Evolutionary conservation across 257 asterid genomes (phyloP).

Genomic region (Sherardia arvensis): DNA sequence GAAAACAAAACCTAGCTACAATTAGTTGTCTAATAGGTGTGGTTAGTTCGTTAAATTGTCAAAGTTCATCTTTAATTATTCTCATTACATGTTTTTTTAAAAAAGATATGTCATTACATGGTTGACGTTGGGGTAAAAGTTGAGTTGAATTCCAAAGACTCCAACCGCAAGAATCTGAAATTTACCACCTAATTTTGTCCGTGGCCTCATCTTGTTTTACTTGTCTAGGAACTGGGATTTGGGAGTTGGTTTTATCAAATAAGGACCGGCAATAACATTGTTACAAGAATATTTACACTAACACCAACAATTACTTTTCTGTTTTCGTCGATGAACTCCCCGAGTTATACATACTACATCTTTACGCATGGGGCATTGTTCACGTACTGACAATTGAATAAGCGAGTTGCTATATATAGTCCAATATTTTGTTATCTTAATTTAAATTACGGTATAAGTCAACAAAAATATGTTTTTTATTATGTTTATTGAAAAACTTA

Average conservation of each 20-base stretch:
- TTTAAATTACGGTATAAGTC: too few species aligned
- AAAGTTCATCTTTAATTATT: too few species aligned
- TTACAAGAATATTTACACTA: background rate
- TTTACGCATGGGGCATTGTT: background rate
- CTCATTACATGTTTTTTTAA: too few species aligned
- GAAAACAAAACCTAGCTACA: too few species aligned
- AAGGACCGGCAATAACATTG: background rate
- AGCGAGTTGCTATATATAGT: too few species aligned
- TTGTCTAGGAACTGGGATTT: constrained; percentile 14
- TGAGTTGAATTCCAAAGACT: constrained; percentile 9
- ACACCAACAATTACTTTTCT: background rate
- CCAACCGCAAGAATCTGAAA: constrained; percentile 6
- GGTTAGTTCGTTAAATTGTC: background rate
- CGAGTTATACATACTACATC: background rate
- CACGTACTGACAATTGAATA: background rate
- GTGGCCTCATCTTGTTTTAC: constrained; percentile 14
- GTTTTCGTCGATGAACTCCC: background rate
- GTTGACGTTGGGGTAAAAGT: background rate
- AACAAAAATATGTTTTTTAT: too few species aligned
- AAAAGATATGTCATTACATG: background rate
- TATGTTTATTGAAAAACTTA: too few species aligned
- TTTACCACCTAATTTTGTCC: constrained; percentile 21
- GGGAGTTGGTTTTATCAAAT: background rate
- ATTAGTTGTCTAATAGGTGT: too few species aligned
- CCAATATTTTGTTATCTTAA: too few species aligned